A percentile compares a stretch with the other conserved stretches of the same genome.
Evolutionary conservation across 140 eudicot species (phyloP).

Genomic region (Eryngium alpinum): DNA sequence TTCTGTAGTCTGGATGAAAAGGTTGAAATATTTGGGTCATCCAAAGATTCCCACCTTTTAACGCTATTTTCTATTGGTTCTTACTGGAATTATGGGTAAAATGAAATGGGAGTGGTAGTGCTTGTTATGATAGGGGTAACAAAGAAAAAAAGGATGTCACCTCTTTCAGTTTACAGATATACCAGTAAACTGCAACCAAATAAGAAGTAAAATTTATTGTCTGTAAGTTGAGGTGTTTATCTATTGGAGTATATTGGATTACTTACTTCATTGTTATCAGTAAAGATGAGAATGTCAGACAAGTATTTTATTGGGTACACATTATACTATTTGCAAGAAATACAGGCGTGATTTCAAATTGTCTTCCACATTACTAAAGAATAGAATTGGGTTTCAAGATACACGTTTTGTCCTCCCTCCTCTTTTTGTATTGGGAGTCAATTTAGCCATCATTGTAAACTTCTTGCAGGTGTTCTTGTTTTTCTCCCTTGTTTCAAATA

Average conservation of each 20-base stretch:
- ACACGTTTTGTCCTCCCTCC: no score
- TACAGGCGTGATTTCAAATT: neutral
- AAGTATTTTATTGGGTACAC: neutral
- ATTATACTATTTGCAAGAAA: neutral
- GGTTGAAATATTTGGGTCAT: neutral
- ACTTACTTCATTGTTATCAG: neutral
- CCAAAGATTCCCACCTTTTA: neutral
- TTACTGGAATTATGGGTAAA: no score
- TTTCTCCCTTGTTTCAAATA: no score
- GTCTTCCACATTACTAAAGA: neutral
- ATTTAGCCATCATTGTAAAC: no score
- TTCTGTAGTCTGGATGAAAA: neutral
- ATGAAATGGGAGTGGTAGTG: neutral
- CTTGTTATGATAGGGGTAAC: neutral
- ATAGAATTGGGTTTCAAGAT: no score
- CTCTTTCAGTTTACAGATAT: neutral
- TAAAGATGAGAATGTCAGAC: neutral
- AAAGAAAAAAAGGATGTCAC: neutral
- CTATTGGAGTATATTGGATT: neutral
- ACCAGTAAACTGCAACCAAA: neutral
- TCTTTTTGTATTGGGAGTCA: no score
- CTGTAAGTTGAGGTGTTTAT: neutral
- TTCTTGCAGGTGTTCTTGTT: no score
- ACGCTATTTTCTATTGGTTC: neutral
- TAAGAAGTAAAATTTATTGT: neutral